Base-by-base conservation (phyloP, 805 yeast species). In the Metschnikowia orientalis region DNA sequence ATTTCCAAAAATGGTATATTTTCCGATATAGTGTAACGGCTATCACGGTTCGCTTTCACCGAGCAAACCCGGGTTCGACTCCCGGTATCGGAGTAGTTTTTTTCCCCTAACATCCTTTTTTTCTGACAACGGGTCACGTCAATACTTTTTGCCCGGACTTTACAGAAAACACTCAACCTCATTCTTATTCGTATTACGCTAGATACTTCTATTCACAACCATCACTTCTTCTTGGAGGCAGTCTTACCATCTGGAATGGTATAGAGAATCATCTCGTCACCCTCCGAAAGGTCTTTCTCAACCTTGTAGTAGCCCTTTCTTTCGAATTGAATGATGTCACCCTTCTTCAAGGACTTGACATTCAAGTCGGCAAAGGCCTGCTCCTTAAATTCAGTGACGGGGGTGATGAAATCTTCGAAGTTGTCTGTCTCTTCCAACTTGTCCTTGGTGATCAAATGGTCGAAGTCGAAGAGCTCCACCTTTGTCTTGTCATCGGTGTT, bases 271-370 rank as follows among this genome's bases (percentile, higher is more conserved):
- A 77, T 81, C 42, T 77, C 76, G 48, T 76, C 67, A 37, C 79
- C 83, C 38, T 72, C 76, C 20, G 65, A 59, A 41, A 70, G 71
- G 20, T 72, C 55, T 46, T 38, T 61, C 53, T 90, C 97, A 41
- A 89, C 70, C 57, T 92, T 77, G 77, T 67, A 90, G 73, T 87
- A 90, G 51, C 97, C 97, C 70, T 90, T 90, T 72, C 97, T 84
- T 68, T 90, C 97, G 48, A 90, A 88, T 68, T 90, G 97, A 48
- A 90, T 78, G 38, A 89, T 70, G 47, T 86, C 95, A 45, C 95
- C 95, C 47, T 69, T 81, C 68, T 84, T 79, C 74, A 90, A 72
- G 32, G 71, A 63, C 53, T 73, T 73, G 43, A 89, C 75, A 55
- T 88, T 89, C 42, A 76, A 57, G 58, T 90, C 97, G 46, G 86